phyloP scores from a whole-genome alignment of 805 yeast species.

The Maudiozyma bulderi region DNA sequence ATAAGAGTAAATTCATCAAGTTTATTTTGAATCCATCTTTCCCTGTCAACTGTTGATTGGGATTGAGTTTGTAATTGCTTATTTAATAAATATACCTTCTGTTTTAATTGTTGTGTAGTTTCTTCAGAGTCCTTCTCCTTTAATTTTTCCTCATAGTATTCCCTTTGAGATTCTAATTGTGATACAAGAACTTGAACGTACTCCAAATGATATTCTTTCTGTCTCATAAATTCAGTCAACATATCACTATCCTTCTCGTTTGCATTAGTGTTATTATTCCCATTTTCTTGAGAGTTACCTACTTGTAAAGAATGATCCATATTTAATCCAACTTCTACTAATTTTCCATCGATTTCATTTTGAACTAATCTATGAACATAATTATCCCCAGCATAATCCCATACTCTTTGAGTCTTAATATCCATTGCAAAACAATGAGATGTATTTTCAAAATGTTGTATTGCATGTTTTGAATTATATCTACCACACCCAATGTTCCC shows the following conservation, averaged over 20 bases:
- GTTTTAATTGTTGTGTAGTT: slow-evolving; percentile 6
- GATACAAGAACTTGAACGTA: slow-evolving; percentile 70
- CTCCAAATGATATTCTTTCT: slow-evolving; percentile 61
- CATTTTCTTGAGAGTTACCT: neutral
- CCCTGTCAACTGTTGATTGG: slow-evolving; percentile 4
- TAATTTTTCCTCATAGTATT: slow-evolving; percentile 57
- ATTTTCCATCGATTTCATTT: slow-evolving; percentile 79
- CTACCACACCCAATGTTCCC: slow-evolving; percentile 91
- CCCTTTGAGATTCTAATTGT: slow-evolving; percentile 79
- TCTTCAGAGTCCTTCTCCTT: slow-evolving; percentile 22
- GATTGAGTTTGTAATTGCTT: neutral
- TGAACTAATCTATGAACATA: slow-evolving; percentile 82
- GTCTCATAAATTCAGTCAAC: slow-evolving; percentile 24
- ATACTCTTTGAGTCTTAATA: slow-evolving; percentile 68
- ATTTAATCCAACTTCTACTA: slow-evolving; percentile 51
- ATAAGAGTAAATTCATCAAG: slow-evolving; percentile 27
- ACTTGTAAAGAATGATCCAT: neutral
- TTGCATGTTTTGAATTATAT: slow-evolving; percentile 77
- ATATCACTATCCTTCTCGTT: slow-evolving; percentile 10
- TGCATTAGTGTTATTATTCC: neutral
- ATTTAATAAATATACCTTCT: neutral
- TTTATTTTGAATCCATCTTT: slow-evolving; percentile 13
- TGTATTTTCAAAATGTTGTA: slow-evolving; percentile 65
- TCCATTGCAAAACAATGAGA: slow-evolving; percentile 92
- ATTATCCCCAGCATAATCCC: slow-evolving; percentile 90